Percentiles rank a stretch among this genome's conserved stretches.
These are phyloP conservation scores for Comarum palustre DNA, from an alignment of 306 rosid genomes.

Conservation along the genomic window DNA sequence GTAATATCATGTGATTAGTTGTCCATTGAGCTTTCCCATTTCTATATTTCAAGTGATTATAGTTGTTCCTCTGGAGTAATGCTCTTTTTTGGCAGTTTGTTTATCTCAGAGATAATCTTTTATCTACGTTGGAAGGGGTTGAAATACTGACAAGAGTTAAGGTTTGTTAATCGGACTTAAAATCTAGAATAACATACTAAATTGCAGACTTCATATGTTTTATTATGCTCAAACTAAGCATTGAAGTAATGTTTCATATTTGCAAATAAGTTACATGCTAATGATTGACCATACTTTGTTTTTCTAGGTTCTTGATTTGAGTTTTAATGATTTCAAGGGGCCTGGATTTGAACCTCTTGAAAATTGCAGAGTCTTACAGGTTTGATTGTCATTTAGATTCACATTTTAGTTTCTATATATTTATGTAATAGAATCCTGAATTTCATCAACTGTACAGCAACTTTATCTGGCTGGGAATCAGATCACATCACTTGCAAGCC, in stretches of 20 bases:
- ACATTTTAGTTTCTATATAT: conserved; percentile 19
- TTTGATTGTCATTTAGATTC: conserved; percentile 28
- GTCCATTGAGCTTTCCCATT: not conserved
- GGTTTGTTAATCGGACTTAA: conserved; percentile 43
- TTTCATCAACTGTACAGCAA: conserved; percentile 55
- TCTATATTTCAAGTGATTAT: not conserved
- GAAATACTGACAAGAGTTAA: conserved; percentile 86
- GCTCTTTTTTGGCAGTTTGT: conserved; percentile 65
- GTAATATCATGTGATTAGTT: conserved; percentile 39
- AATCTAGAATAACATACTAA: not conserved
- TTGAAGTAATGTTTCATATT: conserved; percentile 19
- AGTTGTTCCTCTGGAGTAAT: conserved; percentile 20
- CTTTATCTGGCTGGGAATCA: conserved; percentile 98
- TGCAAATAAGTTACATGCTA: conserved; percentile 23
- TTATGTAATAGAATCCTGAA: conserved; percentile 11
- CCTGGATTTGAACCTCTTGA: conserved; percentile 99
- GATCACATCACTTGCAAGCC: conserved; percentile 92
- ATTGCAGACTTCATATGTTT: conserved; percentile 8
- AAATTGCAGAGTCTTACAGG: conserved; percentile 91
- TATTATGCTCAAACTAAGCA: not conserved
- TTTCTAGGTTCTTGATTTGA: conserved; percentile 91
- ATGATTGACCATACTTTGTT: conserved; percentile 26
- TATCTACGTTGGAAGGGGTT: conserved; percentile 91
- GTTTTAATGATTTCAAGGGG: conserved; percentile 96
- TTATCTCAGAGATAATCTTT: conserved; percentile 91